Conservation (phyloP, 768 basidiomycete genomes). For the Leccinum disarticulatum region DNA sequence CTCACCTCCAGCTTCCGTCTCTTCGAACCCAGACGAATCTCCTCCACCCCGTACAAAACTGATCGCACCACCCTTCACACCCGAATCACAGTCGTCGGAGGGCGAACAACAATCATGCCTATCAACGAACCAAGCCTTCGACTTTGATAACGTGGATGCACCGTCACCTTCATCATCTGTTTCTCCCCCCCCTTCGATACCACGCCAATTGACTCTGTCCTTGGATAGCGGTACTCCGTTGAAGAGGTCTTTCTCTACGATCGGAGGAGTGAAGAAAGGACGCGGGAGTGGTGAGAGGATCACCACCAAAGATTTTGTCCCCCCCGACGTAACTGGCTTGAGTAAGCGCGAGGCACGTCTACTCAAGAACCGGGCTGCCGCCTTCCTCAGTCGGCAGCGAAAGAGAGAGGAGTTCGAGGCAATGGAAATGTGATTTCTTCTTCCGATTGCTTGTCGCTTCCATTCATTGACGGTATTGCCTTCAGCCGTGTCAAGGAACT, state of each 20-base stretch:
- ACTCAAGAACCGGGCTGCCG: constrained; percentile 90
- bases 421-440: constrained; percentile 79
- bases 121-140: constrained; percentile 73
- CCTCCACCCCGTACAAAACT: constrained; percentile 44
- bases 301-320: constrained; percentile 79
- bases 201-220: constrained; percentile 35
- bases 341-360: constrained; percentile 89
- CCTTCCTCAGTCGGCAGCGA: constrained; percentile 86
- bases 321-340: constrained; percentile 85
- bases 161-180: constrained; percentile 36
- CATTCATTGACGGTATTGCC: constrained; percentile 19
- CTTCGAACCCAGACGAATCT: constrained; percentile 44
- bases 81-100: constrained; percentile 43
- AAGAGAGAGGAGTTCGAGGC: constrained; percentile 90
- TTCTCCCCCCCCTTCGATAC: constrained; percentile 31
- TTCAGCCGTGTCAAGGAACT: constrained; percentile 78
- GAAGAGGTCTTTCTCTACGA: constrained; percentile 46
- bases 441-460: constrained; percentile 5
- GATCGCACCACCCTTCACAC: constrained; percentile 52
- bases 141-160: constrained; percentile 38
- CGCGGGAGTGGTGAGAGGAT: constrained; percentile 49
- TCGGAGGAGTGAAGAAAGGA: constrained; percentile 44
- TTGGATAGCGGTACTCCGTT: constrained; percentile 31
- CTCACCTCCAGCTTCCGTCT: constrained; percentile 48
- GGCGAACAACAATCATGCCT: constrained; percentile 55